Evolutionary conservation across 1,284 basidiomycete species (phyloP).

Genomic region (Hortiboletus rubellus): DNA sequence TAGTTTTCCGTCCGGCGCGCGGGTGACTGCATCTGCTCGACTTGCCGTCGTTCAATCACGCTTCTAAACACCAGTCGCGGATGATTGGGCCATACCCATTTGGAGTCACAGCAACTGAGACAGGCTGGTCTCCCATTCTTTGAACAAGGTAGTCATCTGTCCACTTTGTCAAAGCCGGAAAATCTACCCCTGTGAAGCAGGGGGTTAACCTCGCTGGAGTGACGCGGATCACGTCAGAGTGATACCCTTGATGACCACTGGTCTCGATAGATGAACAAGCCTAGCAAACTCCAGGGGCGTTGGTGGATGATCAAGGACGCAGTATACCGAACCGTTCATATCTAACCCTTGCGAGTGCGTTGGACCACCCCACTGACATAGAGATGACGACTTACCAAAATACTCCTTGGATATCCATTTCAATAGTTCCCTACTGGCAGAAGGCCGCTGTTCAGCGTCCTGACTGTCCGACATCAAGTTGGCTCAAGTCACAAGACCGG

Average conservation of each 20-base stretch:
- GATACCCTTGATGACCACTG: conserved; percentile 72
- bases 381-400: conserved; percentile 39
- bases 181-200: conserved; percentile 39
- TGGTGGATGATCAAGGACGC: conserved; percentile 59
- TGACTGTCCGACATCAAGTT: conserved; percentile 11
- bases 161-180: conserved; percentile 53
- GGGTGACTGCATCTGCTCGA: conserved; percentile 68
- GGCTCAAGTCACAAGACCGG: conserved; percentile 1
- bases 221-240: background rate
- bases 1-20: conserved; percentile 51
- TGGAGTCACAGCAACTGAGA: conserved; percentile 83
- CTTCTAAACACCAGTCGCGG: background rate
- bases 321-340: conserved; percentile 61
- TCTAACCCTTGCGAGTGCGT: conserved; percentile 40
- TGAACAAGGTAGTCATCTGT: conserved; percentile 60
- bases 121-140: conserved; percentile 50
- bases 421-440: conserved; percentile 24
- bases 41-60: conserved; percentile 17
- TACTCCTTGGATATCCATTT: conserved; percentile 57
- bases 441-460: conserved; percentile 13
- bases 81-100: conserved; percentile 59
- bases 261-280: conserved; percentile 72
- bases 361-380: background rate
- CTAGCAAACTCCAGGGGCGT: conserved; percentile 72
- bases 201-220: background rate